A percentile compares a stretch with the other conserved stretches of the same genome.
These are phyloP conservation scores for Fusarium sororula DNA, from an alignment of 2,329 filamentous ascomycete species.

Conservation along the genomic window DNA sequence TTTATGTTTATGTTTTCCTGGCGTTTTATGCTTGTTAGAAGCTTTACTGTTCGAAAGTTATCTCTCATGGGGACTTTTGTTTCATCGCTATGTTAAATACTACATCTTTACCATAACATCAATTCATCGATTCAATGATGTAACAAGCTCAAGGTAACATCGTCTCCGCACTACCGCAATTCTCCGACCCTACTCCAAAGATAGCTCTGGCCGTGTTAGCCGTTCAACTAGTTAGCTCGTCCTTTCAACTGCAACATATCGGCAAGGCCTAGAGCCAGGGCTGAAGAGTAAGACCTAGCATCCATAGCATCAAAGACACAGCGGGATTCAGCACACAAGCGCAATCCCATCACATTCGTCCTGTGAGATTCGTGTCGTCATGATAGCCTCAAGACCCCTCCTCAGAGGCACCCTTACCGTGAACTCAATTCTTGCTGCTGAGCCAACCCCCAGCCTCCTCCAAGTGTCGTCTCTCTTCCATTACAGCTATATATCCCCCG, in stretches of 20 bases:
- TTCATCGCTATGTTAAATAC: neutral
- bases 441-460: neutral
- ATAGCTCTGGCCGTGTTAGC: slow-evolving; percentile 24
- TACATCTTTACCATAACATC: neutral
- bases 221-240: neutral
- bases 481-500: slow-evolving; percentile 5
- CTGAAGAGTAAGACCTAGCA: slow-evolving; percentile 2
- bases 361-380: slow-evolving; percentile 21
- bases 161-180: slow-evolving; percentile 3
- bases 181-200: slow-evolving; percentile 2
- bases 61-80: too few relatives aligned
- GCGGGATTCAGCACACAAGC: neutral
- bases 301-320: neutral
- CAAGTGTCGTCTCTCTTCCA: neutral
- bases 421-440: slow-evolving; percentile 22
- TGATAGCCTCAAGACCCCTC: slow-evolving; percentile 3
- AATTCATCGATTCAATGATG: neutral
- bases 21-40: neutral
- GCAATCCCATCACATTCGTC: slow-evolving; percentile 2
- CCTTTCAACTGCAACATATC: neutral
- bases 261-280: neutral
- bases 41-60: neutral
- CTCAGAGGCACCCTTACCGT: neutral
- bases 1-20: neutral
- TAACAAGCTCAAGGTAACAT: slow-evolving; percentile 4